Percentiles rank a stretch among this genome's conserved stretches.
Evolutionary conservation across 345 rosid species (phyloP).

Genomic region (Salix dunnii): DNA sequence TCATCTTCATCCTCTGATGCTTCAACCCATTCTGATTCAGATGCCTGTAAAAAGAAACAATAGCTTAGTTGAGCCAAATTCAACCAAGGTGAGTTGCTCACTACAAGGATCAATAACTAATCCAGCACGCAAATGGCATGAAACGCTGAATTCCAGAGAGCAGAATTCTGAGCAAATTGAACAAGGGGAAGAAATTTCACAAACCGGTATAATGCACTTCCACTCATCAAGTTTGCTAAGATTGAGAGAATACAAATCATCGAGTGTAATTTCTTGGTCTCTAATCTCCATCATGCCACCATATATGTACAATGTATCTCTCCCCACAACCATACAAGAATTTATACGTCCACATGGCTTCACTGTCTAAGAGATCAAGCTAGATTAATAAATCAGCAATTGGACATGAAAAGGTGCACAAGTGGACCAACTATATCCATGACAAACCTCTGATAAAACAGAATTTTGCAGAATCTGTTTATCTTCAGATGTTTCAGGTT

Average conservation of each 20-base stretch:
- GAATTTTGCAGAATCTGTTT: slow-evolving; percentile 48
- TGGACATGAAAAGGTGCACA: background rate
- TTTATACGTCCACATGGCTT: slow-evolving; percentile 98
- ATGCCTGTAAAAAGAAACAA: slow-evolving; percentile 42
- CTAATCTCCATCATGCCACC: slow-evolving; percentile 99
- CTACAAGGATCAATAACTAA: slow-evolving; percentile 2
- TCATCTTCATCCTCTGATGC: slow-evolving; percentile 83
- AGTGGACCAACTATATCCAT: slow-evolving; percentile 5
- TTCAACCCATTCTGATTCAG: slow-evolving; percentile 91
- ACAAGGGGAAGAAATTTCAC: slow-evolving; percentile 32
- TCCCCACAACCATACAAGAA: slow-evolving; percentile 88
- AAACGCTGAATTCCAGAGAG: background rate
- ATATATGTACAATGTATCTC: slow-evolving; percentile 78
- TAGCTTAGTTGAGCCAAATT: slow-evolving; percentile 9
- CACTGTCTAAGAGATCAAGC: slow-evolving; percentile 50
- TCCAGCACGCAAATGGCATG: background rate
- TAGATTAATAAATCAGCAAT: slow-evolving; percentile 16
- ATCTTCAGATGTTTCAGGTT: slow-evolving; percentile 32
- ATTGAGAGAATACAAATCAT: slow-evolving; percentile 87
- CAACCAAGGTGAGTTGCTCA: slow-evolving; percentile 3
- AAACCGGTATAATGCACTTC: slow-evolving; percentile 94
- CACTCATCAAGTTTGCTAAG: slow-evolving; percentile 98
- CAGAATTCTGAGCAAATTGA: background rate
- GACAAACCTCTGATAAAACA: slow-evolving; percentile 67
- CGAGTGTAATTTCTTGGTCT: slow-evolving; percentile 86